Percentiles rank a stretch among this genome's conserved stretches.
phyloP scores from a whole-genome alignment of 108 stramenopile species.

The Fragilariopsis cylindrus region DNA sequence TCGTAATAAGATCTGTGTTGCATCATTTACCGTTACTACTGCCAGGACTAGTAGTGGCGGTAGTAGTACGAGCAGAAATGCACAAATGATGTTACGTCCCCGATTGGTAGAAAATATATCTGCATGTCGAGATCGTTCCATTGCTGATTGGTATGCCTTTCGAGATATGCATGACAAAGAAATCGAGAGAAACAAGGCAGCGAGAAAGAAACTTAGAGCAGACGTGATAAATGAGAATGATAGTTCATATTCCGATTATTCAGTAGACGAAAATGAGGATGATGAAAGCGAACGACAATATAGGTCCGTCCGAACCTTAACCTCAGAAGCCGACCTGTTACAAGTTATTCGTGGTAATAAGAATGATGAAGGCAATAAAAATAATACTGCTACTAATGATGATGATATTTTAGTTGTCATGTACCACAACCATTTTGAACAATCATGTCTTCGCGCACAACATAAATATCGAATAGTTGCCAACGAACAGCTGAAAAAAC shows the following conservation, averaged over 20 bases:
- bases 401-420: constrained; percentile 14
- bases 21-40: neutral
- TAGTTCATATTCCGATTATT: neutral
- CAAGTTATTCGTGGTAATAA: neutral
- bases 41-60: neutral
- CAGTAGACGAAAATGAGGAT: neutral
- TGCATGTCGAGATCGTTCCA: neutral
- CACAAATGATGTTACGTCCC: neutral
- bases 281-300: neutral
- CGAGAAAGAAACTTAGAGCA: neutral
- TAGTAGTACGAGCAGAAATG: neutral
- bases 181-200: constrained; percentile 7
- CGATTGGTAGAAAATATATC: constrained; percentile 1
- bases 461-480: constrained; percentile 10
- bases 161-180: neutral
- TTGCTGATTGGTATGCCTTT: constrained; percentile 5
- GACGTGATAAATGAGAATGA: too few relatives aligned
- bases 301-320: constrained; percentile 14
- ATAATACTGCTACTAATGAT: neutral
- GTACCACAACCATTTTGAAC: constrained; percentile 21
- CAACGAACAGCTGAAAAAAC: constrained; percentile 8
- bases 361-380: neutral
- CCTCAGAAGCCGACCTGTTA: constrained; percentile 18
- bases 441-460: constrained; percentile 17
- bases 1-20: constrained; percentile 11